Conservation (phyloP, 768 basidiomycete genomes). For the Pseudohyphozyma bogoriensis region DNA sequence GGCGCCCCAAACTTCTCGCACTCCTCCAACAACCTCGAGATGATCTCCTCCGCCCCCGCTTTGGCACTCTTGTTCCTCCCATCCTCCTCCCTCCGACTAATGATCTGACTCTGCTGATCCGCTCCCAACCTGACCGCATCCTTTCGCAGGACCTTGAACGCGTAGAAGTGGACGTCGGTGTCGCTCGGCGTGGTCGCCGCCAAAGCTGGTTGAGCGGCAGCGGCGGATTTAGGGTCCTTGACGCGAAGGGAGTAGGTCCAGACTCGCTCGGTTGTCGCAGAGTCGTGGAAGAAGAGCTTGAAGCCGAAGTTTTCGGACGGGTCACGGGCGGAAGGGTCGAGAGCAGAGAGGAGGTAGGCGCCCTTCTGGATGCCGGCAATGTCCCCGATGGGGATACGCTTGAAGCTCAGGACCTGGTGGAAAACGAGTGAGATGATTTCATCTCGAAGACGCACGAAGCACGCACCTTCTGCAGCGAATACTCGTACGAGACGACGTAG, state of each 20-base stretch:
- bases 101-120: conserved; percentile 6
- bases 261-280: conserved; percentile 61
- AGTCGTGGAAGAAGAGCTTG: conserved; percentile 63
- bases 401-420: conserved; percentile 77
- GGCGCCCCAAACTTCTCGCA: conserved; percentile 11
- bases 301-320: conserved; percentile 82
- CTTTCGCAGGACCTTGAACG: conserved; percentile 20
- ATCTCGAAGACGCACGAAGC: background rate
- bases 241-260: conserved; percentile 82
- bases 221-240: conserved; percentile 30
- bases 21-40: conserved; percentile 4
- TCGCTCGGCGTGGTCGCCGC: background rate
- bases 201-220: background rate
- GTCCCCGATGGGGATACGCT: conserved; percentile 74
- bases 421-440: background rate
- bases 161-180: conserved; percentile 7
- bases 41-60: conserved; percentile 6
- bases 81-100: conserved; percentile 1
- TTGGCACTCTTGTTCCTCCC: conserved; percentile 10
- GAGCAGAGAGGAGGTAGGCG: conserved; percentile 86
- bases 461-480: conserved; percentile 31
- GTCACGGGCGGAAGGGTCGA: conserved; percentile 86
- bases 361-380: conserved; percentile 71
- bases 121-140: conserved; percentile 10
- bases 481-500: conserved; percentile 31